phyloP scores from a whole-genome alignment of 371 early-diverging fungal genomes.

The Mortierella sp. region DNA sequence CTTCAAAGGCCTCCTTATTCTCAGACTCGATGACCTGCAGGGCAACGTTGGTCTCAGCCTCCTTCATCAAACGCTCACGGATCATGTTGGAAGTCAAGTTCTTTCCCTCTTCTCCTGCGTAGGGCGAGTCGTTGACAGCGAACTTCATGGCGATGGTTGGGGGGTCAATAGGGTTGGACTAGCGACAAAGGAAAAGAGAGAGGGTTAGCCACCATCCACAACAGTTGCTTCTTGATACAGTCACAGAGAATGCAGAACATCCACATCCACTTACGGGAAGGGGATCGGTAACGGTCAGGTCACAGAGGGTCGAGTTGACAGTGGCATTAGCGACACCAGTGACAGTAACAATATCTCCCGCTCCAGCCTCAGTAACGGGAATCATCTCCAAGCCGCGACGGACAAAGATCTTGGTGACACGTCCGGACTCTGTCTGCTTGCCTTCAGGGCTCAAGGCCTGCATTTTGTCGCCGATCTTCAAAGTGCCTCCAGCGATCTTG shows the following conservation, averaged over 20 bases:
- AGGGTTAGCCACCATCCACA: not conserved
- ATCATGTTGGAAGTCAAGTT: slow-evolving; percentile 81
- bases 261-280: slow-evolving; percentile 60
- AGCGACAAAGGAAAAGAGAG: not conserved
- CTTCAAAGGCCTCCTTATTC: slow-evolving; percentile 79
- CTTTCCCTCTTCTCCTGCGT: slow-evolving; percentile 82
- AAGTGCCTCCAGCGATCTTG: slow-evolving; percentile 72
- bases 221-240: not conserved
- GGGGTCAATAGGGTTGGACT: slow-evolving; percentile 79
- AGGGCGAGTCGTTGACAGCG: slow-evolving; percentile 85
- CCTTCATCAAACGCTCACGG: slow-evolving; percentile 77
- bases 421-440: slow-evolving; percentile 68
- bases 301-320: slow-evolving; percentile 84
- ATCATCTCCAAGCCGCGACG: slow-evolving; percentile 78
- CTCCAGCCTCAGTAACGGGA: slow-evolving; percentile 79
- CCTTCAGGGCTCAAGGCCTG: slow-evolving; percentile 76
- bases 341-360: slow-evolving; percentile 86
- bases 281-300: slow-evolving; percentile 66
- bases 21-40: slow-evolving; percentile 70
- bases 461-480: slow-evolving; percentile 78
- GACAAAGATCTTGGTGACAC: slow-evolving; percentile 79
- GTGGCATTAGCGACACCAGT: slow-evolving; percentile 78
- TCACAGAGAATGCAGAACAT: not conserved
- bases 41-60: slow-evolving; percentile 85
- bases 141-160: slow-evolving; percentile 88